Base-by-base conservation (phyloP, 2,329 filamentous ascomycete species). In the Cephalotrichum gorgonifer region DNA sequence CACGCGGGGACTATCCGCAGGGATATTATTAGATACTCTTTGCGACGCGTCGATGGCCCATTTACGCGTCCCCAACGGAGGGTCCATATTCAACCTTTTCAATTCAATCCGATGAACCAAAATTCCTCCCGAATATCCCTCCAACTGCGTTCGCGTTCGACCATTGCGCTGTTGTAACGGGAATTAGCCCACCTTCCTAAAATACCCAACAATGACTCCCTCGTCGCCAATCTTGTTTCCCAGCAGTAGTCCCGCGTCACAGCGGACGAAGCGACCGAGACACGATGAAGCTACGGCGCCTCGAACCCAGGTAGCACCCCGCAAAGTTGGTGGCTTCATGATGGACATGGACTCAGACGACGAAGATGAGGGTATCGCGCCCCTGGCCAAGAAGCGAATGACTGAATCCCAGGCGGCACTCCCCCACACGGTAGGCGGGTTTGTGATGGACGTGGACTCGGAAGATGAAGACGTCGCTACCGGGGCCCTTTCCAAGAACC, bases 181-280 rank as follows among this genome's bases (percentile, higher is more conserved):
- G n/a, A 6, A 22, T 22, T 39, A 9, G 9, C 6, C 6, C 35
- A 22, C n/a, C 12, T 20, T 20, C n/a, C 7, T 20, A 11, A 22
- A 8, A 35, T 28, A 31, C 39, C 20, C n/a, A n/a, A 46, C 33
- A 46, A 47, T 51, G 48, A 25, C 33, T 20, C 43, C 47, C 20
- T 53, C 52, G 4, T 55, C 53, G 8, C 52, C 52, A 7, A 50
- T 54, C 25, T 25, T 50, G 15, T 54, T 50, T 43, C 51, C 53
- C n/a, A 51, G 50, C 43, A 54, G 51, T 41, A 50, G 50, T 22
- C 42, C 51, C 6, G 49, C 50, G 22, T 43, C 51, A 8, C 47
- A 38, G 23, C 41, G 50, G 15, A 22, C 42, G 14, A 54, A 54
- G 44, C 45, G 53, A 42, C 27, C 49, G n/a, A 51, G 51, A 33